Percentiles rank a stretch among this genome's conserved stretches.
phyloP scores from a whole-genome alignment of 352 stramenopile genomes.

The Phytopythium montanum region DNA sequence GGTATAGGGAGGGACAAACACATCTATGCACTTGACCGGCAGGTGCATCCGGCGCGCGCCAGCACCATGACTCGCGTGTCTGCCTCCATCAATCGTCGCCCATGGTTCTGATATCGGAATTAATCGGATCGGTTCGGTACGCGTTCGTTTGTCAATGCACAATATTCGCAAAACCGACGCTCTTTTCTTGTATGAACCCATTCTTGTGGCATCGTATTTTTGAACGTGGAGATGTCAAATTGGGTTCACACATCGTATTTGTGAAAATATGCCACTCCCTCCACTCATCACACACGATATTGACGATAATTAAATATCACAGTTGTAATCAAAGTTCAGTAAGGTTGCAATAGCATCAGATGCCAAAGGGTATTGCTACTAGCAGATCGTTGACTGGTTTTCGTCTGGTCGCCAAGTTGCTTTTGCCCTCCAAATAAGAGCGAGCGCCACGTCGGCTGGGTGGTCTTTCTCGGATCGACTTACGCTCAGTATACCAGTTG shows the following conservation, averaged over 20 bases:
- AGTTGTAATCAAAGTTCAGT: no score
- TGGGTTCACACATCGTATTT: not conserved
- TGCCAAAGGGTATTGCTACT: no score
- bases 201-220: not conserved
- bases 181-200: slow-evolving; percentile 3
- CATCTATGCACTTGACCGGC: slow-evolving; percentile 5
- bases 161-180: no score
- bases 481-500: not conserved
- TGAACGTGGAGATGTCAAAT: not conserved
- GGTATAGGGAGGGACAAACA: slow-evolving; percentile 1
- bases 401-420: slow-evolving; percentile 1
- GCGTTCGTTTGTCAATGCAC: no score
- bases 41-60: no score
- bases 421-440: not conserved
- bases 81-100: no score
- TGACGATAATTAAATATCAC: no score
- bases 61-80: no score
- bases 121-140: no score
- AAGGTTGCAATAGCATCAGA: no score
- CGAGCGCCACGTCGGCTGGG: not conserved
- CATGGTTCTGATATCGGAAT: no score
- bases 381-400: no score
- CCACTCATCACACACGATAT: not conserved
- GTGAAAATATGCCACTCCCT: not conserved
- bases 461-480: not conserved